These are phyloP conservation scores for Suillus subluteus DNA, from an alignment of 768 basidiomycete species.

Conservation along the genomic window DNA sequence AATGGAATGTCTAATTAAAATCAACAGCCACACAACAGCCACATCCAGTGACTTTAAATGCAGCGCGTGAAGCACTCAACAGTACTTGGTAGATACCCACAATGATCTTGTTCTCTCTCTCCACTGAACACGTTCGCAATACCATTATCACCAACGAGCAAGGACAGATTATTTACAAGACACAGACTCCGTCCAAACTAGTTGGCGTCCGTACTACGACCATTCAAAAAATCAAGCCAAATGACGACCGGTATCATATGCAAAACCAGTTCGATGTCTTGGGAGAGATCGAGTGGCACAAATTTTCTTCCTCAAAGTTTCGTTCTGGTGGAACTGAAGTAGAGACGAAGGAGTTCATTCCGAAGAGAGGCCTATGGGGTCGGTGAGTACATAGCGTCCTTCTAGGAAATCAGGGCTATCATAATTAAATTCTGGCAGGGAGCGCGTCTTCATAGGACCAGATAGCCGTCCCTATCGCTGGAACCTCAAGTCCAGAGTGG, in stretches of 20 bases:
- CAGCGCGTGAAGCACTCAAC: background rate
- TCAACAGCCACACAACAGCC: too few relatives aligned
- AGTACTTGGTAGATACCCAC: background rate
- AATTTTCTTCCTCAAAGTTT: constrained; percentile 34
- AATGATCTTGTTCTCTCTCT: constrained; percentile 28
- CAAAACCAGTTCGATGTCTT: constrained; percentile 34
- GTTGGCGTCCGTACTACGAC: constrained; percentile 25
- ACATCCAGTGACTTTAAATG: background rate
- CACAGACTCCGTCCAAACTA: constrained; percentile 19
- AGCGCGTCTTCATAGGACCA: constrained; percentile 9
- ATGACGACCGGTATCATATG: constrained; percentile 26
- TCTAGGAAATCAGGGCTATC: background rate
- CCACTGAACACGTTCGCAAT: constrained; percentile 27
- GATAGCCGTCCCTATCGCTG: constrained; percentile 8
- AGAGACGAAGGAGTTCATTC: constrained; percentile 30
- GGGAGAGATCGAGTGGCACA: constrained; percentile 40
- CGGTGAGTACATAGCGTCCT: constrained; percentile 21
- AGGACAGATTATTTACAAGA: constrained; percentile 36
- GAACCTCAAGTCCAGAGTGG: background rate
- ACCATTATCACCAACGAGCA: constrained; percentile 25
- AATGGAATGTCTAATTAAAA: too few relatives aligned
- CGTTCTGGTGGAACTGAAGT: constrained; percentile 31
- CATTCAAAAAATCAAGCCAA: constrained; percentile 29
- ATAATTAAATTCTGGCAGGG: background rate
- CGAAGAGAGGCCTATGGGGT: constrained; percentile 24